phyloP scores from a whole-genome alignment of 345 rosid genomes.

The Lepidium didymum region DNA sequence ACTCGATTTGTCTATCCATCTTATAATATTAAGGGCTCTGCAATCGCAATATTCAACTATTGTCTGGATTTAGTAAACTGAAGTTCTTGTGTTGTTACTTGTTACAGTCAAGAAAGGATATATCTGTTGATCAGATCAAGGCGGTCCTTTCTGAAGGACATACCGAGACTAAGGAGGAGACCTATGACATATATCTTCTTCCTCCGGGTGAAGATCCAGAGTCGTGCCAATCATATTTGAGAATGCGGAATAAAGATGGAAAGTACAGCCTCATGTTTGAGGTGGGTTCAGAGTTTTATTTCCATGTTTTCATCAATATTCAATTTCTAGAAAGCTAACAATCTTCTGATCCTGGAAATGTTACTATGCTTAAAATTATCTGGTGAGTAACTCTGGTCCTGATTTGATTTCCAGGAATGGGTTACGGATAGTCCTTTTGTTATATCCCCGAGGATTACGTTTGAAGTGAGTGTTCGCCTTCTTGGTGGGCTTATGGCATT shows the following conservation, averaged over 20 bases:
- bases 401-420: conserved; percentile 64
- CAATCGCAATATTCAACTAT: not conserved
- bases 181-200: conserved; percentile 90
- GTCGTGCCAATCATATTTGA: conserved; percentile 90
- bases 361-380: not conserved
- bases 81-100: conserved; percentile 16
- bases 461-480: conserved; percentile 96
- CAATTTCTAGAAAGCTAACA: not conserved
- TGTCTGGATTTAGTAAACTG: not conserved
- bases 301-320: not conserved
- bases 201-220: conserved; percentile 99
- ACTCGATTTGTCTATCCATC: not conserved
- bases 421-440: conserved; percentile 95
- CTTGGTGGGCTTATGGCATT: conserved; percentile 99
- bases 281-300: conserved; percentile 41
- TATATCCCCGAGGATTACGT: conserved; percentile 96
- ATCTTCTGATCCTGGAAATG: not conserved
- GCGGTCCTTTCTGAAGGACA: conserved; percentile 56
- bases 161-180: conserved; percentile 73
- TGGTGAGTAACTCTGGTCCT: conserved; percentile 4
- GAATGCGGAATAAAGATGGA: conserved; percentile 99
- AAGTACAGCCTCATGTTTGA: conserved; percentile 99
- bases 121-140: conserved; percentile 65
- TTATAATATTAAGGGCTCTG: not conserved
- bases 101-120: conserved; percentile 68